Evolutionary conservation across 768 basidiomycete genomes (phyloP).

Genomic region (Dacryopinax spathularia): DNA sequence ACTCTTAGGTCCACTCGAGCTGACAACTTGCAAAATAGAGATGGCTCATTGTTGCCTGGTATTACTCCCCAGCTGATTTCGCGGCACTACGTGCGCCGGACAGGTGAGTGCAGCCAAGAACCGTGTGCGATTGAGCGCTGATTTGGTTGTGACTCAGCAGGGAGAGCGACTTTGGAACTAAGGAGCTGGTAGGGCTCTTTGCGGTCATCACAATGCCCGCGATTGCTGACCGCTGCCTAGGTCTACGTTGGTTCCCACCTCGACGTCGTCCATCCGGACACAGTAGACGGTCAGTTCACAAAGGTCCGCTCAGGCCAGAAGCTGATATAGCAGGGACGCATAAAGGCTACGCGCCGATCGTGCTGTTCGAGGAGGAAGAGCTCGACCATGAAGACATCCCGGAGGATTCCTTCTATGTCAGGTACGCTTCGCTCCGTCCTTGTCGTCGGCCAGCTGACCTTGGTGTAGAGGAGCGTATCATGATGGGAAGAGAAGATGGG

Average conservation of each 20-base stretch:
- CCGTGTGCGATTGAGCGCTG: neutral
- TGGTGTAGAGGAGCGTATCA: neutral
- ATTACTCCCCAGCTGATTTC: neutral
- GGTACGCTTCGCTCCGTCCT: constrained; percentile 23
- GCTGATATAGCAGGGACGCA: neutral
- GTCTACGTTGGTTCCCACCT: neutral
- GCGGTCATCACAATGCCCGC: no score
- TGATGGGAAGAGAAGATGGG: neutral
- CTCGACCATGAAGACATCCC: constrained; percentile 30
- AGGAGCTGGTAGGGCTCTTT: neutral
- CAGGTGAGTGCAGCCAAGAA: neutral
- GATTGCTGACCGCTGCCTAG: neutral
- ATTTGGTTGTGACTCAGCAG: neutral
- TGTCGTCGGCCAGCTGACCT: no score
- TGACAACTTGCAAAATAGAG: neutral
- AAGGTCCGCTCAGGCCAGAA: neutral
- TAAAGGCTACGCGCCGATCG: neutral
- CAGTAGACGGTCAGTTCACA: neutral
- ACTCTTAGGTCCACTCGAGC: neutral
- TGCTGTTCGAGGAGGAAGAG: constrained; percentile 27
- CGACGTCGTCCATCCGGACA: neutral
- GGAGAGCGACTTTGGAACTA: neutral
- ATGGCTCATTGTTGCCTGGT: neutral
- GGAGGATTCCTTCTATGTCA: constrained; percentile 31
- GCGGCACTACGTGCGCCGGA: neutral